Base-by-base conservation (phyloP, 148 eudicot species). In the Salicornia ramosissima region DNA sequence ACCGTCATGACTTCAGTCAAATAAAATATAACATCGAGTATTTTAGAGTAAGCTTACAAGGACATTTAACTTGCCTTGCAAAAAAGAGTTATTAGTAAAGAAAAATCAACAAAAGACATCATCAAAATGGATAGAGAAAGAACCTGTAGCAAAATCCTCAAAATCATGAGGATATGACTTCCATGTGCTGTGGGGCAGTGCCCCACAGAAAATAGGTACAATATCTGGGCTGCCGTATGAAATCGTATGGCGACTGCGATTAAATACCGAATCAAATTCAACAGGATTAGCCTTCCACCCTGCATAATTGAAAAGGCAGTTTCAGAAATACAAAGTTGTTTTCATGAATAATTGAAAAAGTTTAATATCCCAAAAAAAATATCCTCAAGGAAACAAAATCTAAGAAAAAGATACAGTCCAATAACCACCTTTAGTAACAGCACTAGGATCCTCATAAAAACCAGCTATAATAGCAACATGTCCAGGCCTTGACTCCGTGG, bases 281-380 rank as follows among this genome's bases (percentile, higher is more conserved):
- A 94, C 99, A 24, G 99, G 99, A 74, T 94, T 94, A 75, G 97
- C 99, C 73, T 94, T 90, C 99, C 99, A 94, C 51, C 99, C 98
- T 93, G 76, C 73, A 80, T 42, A 28, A 28, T 61, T 26, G 36
- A 33, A 31, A 55, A 52, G 56, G 19, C 29, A 61, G 69, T 9
- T 31, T 54, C 26, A 70, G 65, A 53, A 45, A 15, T 53, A 40
- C 22, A 64, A 16, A 36, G 19, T 33, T 26, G 16, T 22, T 46
- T 7, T 12, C 11, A 11, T 56, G 46, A 30, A 46, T 25, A 15
- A 49, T n/a, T 22, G 8, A 50, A 71, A 57, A n/a, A 45, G 3
- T 0, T 5, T 31, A 60, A 1, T 14, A 0, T 14, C 4, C 16
- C 47, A 24, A 72, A 30, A 46, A n/a, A 43, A 54, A 40, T 5